A percentile compares a stretch with the other conserved stretches of the same genome.
These are phyloP conservation scores for Podospora bellae-mahoneyi DNA, from an alignment of 495 filamentous ascomycete genomes.

Conservation along the genomic window DNA sequence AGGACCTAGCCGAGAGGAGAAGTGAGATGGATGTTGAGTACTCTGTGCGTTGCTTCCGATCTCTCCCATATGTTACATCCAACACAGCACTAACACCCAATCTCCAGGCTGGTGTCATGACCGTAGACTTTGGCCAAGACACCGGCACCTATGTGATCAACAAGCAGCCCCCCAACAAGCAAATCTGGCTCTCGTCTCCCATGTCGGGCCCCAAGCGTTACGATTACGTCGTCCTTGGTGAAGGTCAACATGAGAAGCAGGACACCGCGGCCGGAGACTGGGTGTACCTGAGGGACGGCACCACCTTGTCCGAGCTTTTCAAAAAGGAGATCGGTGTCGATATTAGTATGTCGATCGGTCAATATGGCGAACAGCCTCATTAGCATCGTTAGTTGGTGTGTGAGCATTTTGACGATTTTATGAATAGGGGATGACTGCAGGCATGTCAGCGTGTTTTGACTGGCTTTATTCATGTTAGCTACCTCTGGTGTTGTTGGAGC, in stretches of 20 bases:
- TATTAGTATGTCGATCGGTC: slow-evolving; percentile 26
- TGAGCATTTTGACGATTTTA: neutral
- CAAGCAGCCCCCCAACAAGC: slow-evolving; percentile 95
- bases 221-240: slow-evolving; percentile 73
- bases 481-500: neutral
- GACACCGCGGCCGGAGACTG: slow-evolving; percentile 66
- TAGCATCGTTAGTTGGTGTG: neutral
- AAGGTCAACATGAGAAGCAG: slow-evolving; percentile 71
- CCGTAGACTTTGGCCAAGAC: slow-evolving; percentile 55
- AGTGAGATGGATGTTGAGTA: slow-evolving; percentile 66
- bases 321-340: slow-evolving; percentile 63
- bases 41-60: slow-evolving; percentile 38
- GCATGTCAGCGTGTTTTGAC: neutral
- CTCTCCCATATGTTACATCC: neutral
- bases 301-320: slow-evolving; percentile 67
- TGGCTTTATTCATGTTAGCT: neutral
- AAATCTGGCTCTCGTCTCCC: slow-evolving; percentile 95
- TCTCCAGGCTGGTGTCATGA: slow-evolving; percentile 76
- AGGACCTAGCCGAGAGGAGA: slow-evolving; percentile 59
- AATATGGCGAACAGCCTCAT: neutral
- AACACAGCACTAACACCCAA: neutral
- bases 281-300: slow-evolving; percentile 81
- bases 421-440: neutral
- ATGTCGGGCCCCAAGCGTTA: slow-evolving; percentile 89
- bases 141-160: slow-evolving; percentile 80